These are phyloP conservation scores for Punica granatum DNA, from an alignment of 345 rosid species.

Conservation along the genomic window DNA sequence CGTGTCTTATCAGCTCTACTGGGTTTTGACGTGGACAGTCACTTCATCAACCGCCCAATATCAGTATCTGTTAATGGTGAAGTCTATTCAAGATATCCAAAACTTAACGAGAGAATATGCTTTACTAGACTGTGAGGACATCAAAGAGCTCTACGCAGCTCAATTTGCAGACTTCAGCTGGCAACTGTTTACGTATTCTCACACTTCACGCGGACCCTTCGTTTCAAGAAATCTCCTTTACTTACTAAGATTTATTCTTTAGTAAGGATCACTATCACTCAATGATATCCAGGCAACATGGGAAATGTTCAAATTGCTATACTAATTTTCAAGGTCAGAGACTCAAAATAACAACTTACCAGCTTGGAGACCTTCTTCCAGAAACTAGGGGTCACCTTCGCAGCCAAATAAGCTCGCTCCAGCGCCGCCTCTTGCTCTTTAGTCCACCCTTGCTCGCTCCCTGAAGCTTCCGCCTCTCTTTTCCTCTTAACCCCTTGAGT, in stretches of 20 bases:
- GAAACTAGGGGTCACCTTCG: conserved; percentile 31
- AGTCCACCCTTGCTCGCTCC: conserved; percentile 48
- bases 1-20: neutral
- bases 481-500: neutral
- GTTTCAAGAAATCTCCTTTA: no score
- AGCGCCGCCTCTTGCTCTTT: conserved; percentile 58
- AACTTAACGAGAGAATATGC: neutral
- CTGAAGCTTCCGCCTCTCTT: neutral
- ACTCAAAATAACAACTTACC: conserved; percentile 7
- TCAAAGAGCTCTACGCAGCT: neutral
- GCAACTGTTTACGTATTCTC: neutral
- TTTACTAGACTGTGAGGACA: no score
- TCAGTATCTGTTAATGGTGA: neutral
- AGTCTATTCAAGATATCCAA: neutral
- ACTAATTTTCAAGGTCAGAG: neutral
- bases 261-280: neutral
- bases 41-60: neutral
- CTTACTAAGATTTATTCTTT: neutral
- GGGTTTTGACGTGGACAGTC: neutral
- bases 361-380: conserved; percentile 25
- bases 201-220: neutral
- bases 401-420: conserved; percentile 63
- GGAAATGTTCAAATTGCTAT: neutral
- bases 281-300: neutral
- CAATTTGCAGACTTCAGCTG: neutral